A percentile compares a stretch with the other conserved stretches of the same genome.
phyloP scores from a whole-genome alignment of 331 rosid species.

The Telfairia occidentalis region DNA sequence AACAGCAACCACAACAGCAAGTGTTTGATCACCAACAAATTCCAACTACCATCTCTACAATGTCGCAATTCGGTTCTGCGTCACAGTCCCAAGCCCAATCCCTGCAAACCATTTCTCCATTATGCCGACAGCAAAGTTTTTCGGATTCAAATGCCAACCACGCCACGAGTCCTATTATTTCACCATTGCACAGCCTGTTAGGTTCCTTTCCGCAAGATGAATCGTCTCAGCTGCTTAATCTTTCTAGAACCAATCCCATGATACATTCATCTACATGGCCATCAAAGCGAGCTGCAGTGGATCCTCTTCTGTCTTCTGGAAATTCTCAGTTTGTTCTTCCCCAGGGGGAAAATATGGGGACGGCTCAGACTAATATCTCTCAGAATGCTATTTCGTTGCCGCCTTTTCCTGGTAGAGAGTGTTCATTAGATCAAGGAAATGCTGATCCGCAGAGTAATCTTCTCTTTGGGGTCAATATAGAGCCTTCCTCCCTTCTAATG shows the following conservation, averaged over 20 bases:
- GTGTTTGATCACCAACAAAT: slow-evolving; percentile 58
- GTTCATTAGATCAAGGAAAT: slow-evolving; percentile 69
- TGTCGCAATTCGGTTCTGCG: slow-evolving; percentile 62
- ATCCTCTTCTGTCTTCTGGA: slow-evolving; percentile 67
- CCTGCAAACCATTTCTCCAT: slow-evolving; percentile 50
- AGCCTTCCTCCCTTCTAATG: slow-evolving; percentile 67
- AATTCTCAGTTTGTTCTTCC: slow-evolving; percentile 54
- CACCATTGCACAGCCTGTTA: slow-evolving; percentile 72
- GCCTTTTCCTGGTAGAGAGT: slow-evolving; percentile 94
- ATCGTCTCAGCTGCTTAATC: slow-evolving; percentile 50
- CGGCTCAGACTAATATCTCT: slow-evolving; percentile 38
- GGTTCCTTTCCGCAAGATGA: slow-evolving; percentile 72
- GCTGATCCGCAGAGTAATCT: slow-evolving; percentile 77
- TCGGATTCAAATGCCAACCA: slow-evolving; percentile 63
- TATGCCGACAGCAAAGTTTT: slow-evolving; percentile 64
- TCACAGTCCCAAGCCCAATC: slow-evolving; percentile 57
- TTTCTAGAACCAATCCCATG: slow-evolving; percentile 45
- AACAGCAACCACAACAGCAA: slow-evolving; percentile 33
- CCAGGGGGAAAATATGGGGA: slow-evolving; percentile 62
- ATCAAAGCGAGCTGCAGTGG: slow-evolving; percentile 70
- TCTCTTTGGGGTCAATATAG: slow-evolving; percentile 85
- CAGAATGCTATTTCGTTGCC: slow-evolving; percentile 58
- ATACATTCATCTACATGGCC: slow-evolving; percentile 61
- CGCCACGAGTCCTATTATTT: slow-evolving; percentile 43
- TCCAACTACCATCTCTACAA: slow-evolving; percentile 38